These are phyloP conservation scores for Sphagnum fallax DNA, from an alignment of 228 moss, liverwort and hornwort species.

Conservation along the genomic window DNA sequence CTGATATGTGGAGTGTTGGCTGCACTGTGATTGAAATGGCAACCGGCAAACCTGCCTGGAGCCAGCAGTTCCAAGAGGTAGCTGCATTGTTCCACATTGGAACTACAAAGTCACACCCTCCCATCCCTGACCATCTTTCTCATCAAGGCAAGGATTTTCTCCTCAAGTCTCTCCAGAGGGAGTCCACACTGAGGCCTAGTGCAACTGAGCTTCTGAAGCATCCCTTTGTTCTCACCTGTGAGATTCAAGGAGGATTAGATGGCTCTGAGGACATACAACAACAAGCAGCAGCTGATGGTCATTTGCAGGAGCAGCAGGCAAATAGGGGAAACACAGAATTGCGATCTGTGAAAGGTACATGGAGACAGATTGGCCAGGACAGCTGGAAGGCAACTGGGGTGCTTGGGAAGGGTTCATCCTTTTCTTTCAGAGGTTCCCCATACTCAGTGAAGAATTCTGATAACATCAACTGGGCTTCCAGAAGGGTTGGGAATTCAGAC, in stretches of 20 bases:
- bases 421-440: conserved; percentile 42
- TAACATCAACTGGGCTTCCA: conserved; percentile 5
- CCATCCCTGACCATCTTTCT: conserved; percentile 88
- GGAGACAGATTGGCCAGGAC: too few species aligned
- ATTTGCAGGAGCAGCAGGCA: too few species aligned
- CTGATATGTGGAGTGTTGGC: conserved; percentile 97
- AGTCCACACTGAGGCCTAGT: conserved; percentile 72
- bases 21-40: conserved; percentile 99
- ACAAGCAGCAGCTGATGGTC: too few species aligned
- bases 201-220: conserved; percentile 78
- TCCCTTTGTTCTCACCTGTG: conserved; percentile 45
- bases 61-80: conserved; percentile 95
- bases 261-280: too few species aligned
- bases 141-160: conserved; percentile 72
- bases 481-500: conserved; percentile 23
- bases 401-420: too few species aligned
- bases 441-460: conserved; percentile 30
- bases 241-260: conserved; percentile 23
- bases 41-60: conserved; percentile 95
- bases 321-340: too few species aligned
- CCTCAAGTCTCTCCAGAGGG: conserved; percentile 77
- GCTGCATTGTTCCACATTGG: conserved; percentile 94
- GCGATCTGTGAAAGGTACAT: too few species aligned
- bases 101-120: conserved; percentile 92
- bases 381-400: too few species aligned